Percentiles rank a stretch among this genome's conserved stretches.
Evolutionary conservation across 495 filamentous ascomycete genomes (phyloP).

Genomic region (Cercophora sp.): DNA sequence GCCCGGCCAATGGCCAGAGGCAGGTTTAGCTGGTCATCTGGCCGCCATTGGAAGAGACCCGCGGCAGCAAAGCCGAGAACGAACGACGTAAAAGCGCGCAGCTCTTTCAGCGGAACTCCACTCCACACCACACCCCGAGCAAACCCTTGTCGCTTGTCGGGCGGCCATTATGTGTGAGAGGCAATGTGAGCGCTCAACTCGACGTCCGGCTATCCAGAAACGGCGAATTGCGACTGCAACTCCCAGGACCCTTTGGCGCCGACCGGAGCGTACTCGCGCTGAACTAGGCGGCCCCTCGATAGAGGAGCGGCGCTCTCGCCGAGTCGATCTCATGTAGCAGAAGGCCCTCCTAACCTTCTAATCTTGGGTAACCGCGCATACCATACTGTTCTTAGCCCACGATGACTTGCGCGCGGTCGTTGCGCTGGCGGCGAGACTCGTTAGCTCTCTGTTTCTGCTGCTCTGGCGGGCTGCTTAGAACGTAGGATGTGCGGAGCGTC

Average conservation of each 20-base stretch:
- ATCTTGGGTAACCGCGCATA: slow-evolving; percentile 15
- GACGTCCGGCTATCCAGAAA: slow-evolving; percentile 6
- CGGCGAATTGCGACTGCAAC: slow-evolving; percentile 3
- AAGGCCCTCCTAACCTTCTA: not conserved
- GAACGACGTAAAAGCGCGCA: slow-evolving; percentile 11
- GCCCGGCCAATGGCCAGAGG: slow-evolving; percentile 14
- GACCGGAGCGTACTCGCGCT: not conserved
- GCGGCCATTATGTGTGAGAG: slow-evolving; percentile 4
- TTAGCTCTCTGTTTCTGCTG: no score
- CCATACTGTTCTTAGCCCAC: slow-evolving; percentile 1
- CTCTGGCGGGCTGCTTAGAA: no score
- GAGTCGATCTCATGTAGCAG: not conserved
- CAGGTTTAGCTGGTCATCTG: slow-evolving; percentile 1
- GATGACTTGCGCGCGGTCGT: not conserved
- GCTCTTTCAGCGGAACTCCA: slow-evolving; percentile 2
- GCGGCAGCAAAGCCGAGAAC: slow-evolving; percentile 7
- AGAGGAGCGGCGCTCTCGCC: not conserved
- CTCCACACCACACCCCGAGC: not conserved
- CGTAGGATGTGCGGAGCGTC: no score
- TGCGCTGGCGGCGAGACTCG: not conserved
- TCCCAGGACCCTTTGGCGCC: slow-evolving; percentile 7
- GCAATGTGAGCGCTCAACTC: not conserved
- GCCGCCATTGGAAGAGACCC: slow-evolving; percentile 4
- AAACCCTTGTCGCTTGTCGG: no score
- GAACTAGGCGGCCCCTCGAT: slow-evolving; percentile 1